phyloP scores from a whole-genome alignment of 1,284 basidiomycete species.

The Malassezia pachydermatis region DNA sequence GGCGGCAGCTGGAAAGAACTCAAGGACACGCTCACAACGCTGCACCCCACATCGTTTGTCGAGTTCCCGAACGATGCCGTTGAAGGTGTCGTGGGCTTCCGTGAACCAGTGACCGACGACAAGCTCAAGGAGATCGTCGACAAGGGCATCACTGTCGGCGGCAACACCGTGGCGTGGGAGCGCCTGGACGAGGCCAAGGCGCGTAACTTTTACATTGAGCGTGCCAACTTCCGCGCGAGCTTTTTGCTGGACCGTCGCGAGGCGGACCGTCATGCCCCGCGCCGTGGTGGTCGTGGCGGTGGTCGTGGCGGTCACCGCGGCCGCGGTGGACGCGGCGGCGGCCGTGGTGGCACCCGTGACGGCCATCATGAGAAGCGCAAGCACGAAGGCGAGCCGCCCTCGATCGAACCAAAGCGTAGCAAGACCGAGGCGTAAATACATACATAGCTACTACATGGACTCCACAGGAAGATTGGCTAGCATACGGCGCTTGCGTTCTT shows the following conservation, averaged over 20 bases:
- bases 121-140: slow-evolving; percentile 50
- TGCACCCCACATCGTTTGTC: slow-evolving; percentile 37
- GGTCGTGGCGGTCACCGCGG: slow-evolving; percentile 40
- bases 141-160: slow-evolving; percentile 50
- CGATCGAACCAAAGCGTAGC: slow-evolving; percentile 13
- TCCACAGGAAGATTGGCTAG: slow-evolving; percentile 15
- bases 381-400: slow-evolving; percentile 19
- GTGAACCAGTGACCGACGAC: slow-evolving; percentile 50
- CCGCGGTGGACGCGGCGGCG: slow-evolving; percentile 6
- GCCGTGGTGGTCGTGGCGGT: slow-evolving; percentile 33
- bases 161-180: slow-evolving; percentile 48
- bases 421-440: slow-evolving; percentile 3
- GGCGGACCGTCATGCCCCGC: slow-evolving; percentile 54
- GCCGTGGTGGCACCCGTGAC: slow-evolving; percentile 5
- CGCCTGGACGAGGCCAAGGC: slow-evolving; percentile 57
- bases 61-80: slow-evolving; percentile 42
- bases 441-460: slow-evolving; percentile 15
- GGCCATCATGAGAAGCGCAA: slow-evolving; percentile 32
- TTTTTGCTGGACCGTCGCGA: slow-evolving; percentile 50
- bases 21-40: slow-evolving; percentile 49
- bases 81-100: slow-evolving; percentile 50
- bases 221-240: slow-evolving; percentile 55
- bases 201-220: slow-evolving; percentile 63
- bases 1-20: slow-evolving; percentile 52
- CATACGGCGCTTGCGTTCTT: slow-evolving; percentile 8